Base-by-base conservation (phyloP, 257 asterid genomes). In the Nicotiana noctiflora region DNA sequence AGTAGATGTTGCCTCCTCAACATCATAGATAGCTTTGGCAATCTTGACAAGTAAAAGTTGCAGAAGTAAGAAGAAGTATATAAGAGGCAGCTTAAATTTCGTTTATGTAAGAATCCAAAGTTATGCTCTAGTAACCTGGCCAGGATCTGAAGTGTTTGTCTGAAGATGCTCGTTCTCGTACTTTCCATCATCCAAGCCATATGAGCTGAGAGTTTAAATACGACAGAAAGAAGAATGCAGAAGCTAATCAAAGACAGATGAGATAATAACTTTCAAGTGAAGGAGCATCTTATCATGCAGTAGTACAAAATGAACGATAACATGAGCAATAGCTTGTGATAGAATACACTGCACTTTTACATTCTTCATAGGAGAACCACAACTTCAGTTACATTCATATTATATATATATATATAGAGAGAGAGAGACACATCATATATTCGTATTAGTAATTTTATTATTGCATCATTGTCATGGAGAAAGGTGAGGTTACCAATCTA, bases 1-100 rank as follows among this genome's bases (percentile, higher is more conserved):
- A 55, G 88, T 88, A 82, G 85, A 89, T 25, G 99, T 95, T 61
- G 99, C 97, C 89, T 95, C 98, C 92, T 93, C 99, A 81, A 93
- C 83, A 86, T 95, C 99, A 87, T 91, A 88, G 77, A 95, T 84
- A 82, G 97, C 99, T 44, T 88, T 97, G 15, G 91, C 93, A 83
- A 95, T 91, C 99, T 95, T 82, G 74, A 25, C 89, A 84, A 82
- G 55, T 75, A 65, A 84, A 78, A 84, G 27, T 80, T 5, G 83
- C 62, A 34, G 40, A 80, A 82, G 81, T 88, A 83, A 86, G 85
- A 80, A 85, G 53, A 40, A 60, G 61, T 80, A 75, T 74, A 51
- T 66, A 75, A 72, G 53, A 83, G 52, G 62, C 11, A 83, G 44
- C 40, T 60, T 37, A 81, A 40, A 29, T 64, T 29, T 64, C 21